Evolutionary conservation across 2,329 filamentous ascomycete genomes (phyloP).

Genomic region (Trichophyton simii): DNA sequence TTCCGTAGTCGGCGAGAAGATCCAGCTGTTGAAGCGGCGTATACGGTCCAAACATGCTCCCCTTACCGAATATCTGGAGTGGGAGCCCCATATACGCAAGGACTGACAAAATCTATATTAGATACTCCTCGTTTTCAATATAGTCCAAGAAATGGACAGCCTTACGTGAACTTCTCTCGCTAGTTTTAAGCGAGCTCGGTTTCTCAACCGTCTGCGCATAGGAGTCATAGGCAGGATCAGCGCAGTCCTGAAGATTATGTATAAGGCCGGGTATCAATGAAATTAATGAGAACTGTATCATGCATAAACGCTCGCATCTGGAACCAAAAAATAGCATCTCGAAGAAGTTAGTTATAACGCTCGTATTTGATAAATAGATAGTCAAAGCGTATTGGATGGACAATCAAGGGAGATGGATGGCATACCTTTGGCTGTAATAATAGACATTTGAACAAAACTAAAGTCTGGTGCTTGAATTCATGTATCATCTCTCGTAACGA

Average conservation of each 20-base stretch:
- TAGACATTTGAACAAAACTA: conserved; percentile 88
- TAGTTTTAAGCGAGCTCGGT: conserved; percentile 78
- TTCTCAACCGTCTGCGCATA: conserved; percentile 64
- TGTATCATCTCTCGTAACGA: conserved; percentile 83
- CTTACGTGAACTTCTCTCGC: conserved; percentile 67
- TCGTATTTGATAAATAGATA: background rate
- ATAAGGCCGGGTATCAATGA: conserved; percentile 90
- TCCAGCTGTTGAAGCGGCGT: conserved; percentile 93
- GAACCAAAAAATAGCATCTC: conserved; percentile 98
- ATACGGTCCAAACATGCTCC: conserved; percentile 90
- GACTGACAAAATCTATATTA: conserved; percentile 35
- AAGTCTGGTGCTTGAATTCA: conserved; percentile 87
- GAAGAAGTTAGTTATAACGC: background rate
- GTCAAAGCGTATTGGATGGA: background rate
- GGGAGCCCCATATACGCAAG: conserved; percentile 90
- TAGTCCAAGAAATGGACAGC: background rate
- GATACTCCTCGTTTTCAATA: background rate
- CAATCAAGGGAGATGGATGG: background rate
- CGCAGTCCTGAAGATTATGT: conserved; percentile 83
- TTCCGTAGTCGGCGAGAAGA: conserved; percentile 80
- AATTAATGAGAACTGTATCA: conserved; percentile 95
- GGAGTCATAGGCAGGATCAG: conserved; percentile 78
- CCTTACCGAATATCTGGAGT: conserved; percentile 57
- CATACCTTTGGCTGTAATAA: conserved; percentile 83
- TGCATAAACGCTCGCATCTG: conserved; percentile 89